phyloP scores from a whole-genome alignment of 2,329 filamentous ascomycete genomes.

The Aspergillus versicolor region DNA sequence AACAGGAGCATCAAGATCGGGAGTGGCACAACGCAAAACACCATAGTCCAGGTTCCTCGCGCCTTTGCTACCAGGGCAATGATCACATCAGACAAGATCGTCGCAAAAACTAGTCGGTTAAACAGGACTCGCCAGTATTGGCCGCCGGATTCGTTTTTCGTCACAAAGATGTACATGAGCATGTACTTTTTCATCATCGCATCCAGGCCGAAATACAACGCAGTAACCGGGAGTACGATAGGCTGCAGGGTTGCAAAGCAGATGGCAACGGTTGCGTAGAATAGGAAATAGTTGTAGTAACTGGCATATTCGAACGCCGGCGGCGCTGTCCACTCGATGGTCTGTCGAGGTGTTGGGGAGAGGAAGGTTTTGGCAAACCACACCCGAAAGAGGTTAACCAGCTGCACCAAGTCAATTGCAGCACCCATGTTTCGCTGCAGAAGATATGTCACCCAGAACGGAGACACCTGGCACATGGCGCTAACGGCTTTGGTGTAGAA shows the following conservation, averaged over 20 bases:
- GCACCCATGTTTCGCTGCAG: constrained; percentile 91
- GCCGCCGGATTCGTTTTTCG: constrained; percentile 93
- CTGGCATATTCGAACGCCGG: constrained; percentile 91
- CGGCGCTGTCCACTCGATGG: constrained; percentile 90
- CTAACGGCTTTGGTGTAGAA: constrained; percentile 65
- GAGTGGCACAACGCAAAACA: constrained; percentile 70
- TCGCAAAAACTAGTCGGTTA: constrained; percentile 86
- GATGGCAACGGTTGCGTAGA: constrained; percentile 85
- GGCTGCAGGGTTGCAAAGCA: constrained; percentile 85
- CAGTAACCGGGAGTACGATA: constrained; percentile 78
- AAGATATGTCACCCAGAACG: constrained; percentile 93
- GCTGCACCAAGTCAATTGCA: constrained; percentile 87
- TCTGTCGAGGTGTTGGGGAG: constrained; percentile 81
- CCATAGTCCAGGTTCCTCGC: constrained; percentile 64
- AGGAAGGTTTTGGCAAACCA: constrained; percentile 83
- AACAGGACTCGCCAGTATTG: constrained; percentile 88
- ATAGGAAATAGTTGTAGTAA: constrained; percentile 98
- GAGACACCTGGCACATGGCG: constrained; percentile 77
- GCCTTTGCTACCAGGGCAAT: constrained; percentile 75
- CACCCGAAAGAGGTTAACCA: constrained; percentile 79
- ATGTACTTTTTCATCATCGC: constrained; percentile 93
- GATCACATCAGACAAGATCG: constrained; percentile 74
- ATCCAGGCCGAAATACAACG: constrained; percentile 86
- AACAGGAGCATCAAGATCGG: constrained; percentile 77
- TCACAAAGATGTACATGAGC: constrained; percentile 89